phyloP scores from a whole-genome alignment of 2,329 filamentous ascomycete species.

The Thelonectria rubi region DNA sequence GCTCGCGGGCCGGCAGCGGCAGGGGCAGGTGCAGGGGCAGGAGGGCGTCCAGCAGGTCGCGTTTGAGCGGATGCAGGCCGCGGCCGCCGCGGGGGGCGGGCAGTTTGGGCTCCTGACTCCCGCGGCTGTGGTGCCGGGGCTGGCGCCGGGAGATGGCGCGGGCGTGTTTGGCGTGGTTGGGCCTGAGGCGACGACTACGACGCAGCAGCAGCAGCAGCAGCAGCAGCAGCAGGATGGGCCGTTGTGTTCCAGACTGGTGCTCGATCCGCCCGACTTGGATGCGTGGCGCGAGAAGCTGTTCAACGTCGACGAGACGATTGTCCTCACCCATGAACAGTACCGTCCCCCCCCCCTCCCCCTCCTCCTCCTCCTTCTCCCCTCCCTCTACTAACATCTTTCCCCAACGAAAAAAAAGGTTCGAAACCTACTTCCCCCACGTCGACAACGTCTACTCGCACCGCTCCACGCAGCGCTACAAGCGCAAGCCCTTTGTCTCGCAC shows the following conservation, averaged over 20 bases:
- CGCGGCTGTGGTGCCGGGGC: conserved; percentile 34
- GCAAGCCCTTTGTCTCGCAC: conserved; percentile 82
- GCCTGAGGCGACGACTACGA: background rate
- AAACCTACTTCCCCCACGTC: conserved; percentile 83
- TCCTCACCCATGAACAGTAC: conserved; percentile 78
- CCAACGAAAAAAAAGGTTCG: too few relatives aligned
- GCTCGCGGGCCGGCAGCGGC: conserved; percentile 18
- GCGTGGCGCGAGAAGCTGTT: conserved; percentile 78
- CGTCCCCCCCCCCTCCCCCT: conserved; percentile 30
- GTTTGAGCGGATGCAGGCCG: conserved; percentile 3
- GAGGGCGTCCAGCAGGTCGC: background rate
- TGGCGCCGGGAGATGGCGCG: conserved; percentile 14
- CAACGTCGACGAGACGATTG: conserved; percentile 76
- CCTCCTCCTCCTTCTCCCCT: background rate
- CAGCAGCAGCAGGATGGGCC: conserved; percentile 52
- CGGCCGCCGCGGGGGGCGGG: conserved; percentile 32
- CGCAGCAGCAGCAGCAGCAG: conserved; percentile 12
- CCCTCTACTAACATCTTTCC: conserved; percentile 13
- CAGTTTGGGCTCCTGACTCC: conserved; percentile 59
- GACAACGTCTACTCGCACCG: conserved; percentile 88
- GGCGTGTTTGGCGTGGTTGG: conserved; percentile 17
- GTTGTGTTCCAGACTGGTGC: conserved; percentile 64
- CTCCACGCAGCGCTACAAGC: conserved; percentile 82
- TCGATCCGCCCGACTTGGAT: conserved; percentile 72
- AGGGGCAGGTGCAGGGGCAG: conserved; percentile 1